Evolutionary conservation across 2,329 filamentous ascomycete species (phyloP), one percentile per base, ranked within the genome.

Genomic region (Alternaria conjuncta): DNA sequence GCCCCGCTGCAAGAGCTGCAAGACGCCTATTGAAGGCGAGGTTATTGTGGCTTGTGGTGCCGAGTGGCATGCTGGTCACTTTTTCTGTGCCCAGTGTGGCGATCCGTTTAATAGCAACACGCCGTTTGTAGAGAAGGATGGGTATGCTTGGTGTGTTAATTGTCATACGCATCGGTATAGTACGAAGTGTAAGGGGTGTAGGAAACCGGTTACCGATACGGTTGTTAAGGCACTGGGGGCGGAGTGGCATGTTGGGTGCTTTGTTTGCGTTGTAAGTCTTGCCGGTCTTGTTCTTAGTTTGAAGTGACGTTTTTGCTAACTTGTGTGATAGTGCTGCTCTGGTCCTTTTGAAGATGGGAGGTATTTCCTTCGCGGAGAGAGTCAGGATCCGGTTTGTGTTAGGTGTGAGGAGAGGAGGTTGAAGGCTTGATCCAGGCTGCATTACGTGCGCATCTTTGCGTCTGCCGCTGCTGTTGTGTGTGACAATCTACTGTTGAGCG

Each of bases 71-170:
- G 92, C 92, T 57, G 96, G 96, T 0, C 96, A 99, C 82, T 99
- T 99, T 83, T 99, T 99, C 86, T 99, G 96, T 77, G 96, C 96
- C 45, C 94, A 99, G 84, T 99, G 96, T 78, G 96, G 96, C 70
- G 95, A 99, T 82, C 88, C 88, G 1, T 90, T 90, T 69, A 85
- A 86, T 66, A 80, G 83, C 0, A 79, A 78, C 4, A 90, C 85
- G 10, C 95, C 96, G 0, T 99, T 99, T 78, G 93, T 99, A 59
- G 96, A 99, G 79, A 97, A 97, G 81, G 95, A 98, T 71, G 95
- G 95, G 10, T 98, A 97, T 80, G 96, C 96, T 6, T 99, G 96
- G 94, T 99, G 96, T 81, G 88, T 98, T 50, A 87, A 87, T 21
- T 99, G 96, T 78, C 95, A 98, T 83, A 96, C 94, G 13, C 92